Evolutionary conservation across 352 stramenopile genomes (phyloP), one percentile per base, ranked within the genome.

Genomic region (Phytophthora hibernalis): DNA sequence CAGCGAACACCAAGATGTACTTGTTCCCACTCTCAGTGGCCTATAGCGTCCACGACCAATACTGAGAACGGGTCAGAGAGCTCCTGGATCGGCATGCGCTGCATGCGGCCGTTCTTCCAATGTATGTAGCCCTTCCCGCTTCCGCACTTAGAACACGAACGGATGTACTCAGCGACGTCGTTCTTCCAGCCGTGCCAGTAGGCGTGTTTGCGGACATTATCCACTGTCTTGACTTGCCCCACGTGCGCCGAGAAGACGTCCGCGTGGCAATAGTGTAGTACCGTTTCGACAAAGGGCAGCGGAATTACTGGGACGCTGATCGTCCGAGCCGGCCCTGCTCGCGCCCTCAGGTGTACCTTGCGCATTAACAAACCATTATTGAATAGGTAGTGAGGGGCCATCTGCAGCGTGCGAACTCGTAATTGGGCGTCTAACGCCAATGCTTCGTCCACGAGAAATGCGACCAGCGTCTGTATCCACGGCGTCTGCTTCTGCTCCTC

Each of bases 61-160:
- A 55, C 9, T 0, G 49, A 55, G 18, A 55, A 55, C 0, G 49
- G 49, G 3, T 30, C 49, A 1, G 28, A 33, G 2, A 55, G 28
- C 2, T 55, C 10, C 5, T 21, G 28, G 3, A 56, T 12, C 2
- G 49, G 49, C 49, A 56, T 56, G 1, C 49, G 5, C 13, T 56
- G 49, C 49, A 44, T 45, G 28, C n/a, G 30, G 6, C 49, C 49
- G 10, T 26, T 31, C 31, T 20, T 43, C 49, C 49, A 56, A 9
- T 30, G 49, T 13, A 18, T 9, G 13, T 56, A 30, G 1, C 49
- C 31, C n/a, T 45, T 56, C 1, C 33, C 49, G 16, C 49, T 31
- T 1, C 30, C 49, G 9, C 30, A 56, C 2, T 18, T 18, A 8
- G 28, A 20, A n/a, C 49, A 54, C 0, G 24, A 12, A 1, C 33